A percentile compares a stretch with the other conserved stretches of the same genome.
phyloP scores from a whole-genome alignment of 495 filamentous ascomycete species.

The Extremus antarcticus region DNA sequence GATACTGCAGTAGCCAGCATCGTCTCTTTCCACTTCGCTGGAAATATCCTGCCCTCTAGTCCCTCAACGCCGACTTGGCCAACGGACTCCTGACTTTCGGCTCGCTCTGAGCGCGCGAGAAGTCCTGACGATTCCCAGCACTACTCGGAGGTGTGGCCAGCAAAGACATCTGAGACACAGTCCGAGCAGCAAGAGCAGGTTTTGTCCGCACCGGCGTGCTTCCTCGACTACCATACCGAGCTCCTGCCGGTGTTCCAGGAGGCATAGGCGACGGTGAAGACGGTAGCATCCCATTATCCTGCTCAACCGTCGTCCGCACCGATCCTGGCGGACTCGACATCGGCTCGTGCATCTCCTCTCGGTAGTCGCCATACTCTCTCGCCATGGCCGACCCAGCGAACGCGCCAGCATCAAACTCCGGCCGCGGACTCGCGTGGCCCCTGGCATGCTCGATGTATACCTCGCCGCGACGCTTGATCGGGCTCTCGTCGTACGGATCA shows the following conservation, averaged over 20 bases:
- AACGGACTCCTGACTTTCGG: slow-evolving; percentile 15
- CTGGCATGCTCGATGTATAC: slow-evolving; percentile 8
- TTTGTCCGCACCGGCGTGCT: not conserved
- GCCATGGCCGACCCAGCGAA: not conserved
- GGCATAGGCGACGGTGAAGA: not conserved
- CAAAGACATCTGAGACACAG: not conserved
- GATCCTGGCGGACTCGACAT: not conserved
- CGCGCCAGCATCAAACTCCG: not conserved
- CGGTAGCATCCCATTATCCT: too few relatives aligned
- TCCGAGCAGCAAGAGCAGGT: not conserved
- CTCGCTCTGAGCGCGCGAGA: slow-evolving; percentile 12
- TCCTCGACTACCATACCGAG: not conserved
- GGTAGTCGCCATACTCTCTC: slow-evolving; percentile 4
- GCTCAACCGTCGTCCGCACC: not conserved
- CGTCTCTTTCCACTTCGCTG: too few relatives aligned
- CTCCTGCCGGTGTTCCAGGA: not conserved
- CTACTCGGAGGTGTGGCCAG: slow-evolving; percentile 13
- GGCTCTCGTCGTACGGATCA: slow-evolving; percentile 70
- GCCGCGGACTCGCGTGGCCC: slow-evolving; percentile 3
- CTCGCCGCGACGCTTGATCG: slow-evolving; percentile 55
- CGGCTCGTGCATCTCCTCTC: not conserved
- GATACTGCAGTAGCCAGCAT: too few relatives aligned
- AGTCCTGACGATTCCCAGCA: slow-evolving; percentile 7
- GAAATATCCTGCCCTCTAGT: too few relatives aligned
- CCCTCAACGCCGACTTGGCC: not conserved